Evolutionary conservation across 768 basidiomycete genomes (phyloP).

Genomic region (Termitomyces sp.): DNA sequence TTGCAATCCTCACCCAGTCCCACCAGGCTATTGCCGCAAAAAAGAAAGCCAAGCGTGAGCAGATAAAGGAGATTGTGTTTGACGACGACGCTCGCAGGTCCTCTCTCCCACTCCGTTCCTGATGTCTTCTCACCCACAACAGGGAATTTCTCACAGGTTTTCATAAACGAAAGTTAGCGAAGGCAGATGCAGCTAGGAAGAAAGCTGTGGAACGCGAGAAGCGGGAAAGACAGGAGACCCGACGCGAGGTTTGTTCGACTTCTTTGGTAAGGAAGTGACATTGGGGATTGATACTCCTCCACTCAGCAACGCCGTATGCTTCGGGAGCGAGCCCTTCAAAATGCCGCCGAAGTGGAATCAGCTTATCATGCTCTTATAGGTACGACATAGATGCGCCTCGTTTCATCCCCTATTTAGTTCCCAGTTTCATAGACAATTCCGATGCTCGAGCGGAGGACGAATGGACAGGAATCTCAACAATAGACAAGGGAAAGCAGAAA

Average conservation of each 20-base stretch:
- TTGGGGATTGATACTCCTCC: constrained; percentile 16
- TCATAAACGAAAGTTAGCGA: constrained; percentile 86
- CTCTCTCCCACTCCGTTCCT: constrained; percentile 11
- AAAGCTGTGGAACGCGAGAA: constrained; percentile 78
- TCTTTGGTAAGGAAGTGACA: constrained; percentile 12
- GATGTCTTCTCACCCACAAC: constrained; percentile 13
- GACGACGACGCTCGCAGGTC: constrained; percentile 84
- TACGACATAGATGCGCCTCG: constrained; percentile 23
- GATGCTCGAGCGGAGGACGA: constrained; percentile 44
- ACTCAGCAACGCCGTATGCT: constrained; percentile 74
- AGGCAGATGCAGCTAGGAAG: constrained; percentile 71
- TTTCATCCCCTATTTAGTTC: constrained; percentile 10
- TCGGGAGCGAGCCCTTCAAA: constrained; percentile 73
- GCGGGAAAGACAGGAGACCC: constrained; percentile 66
- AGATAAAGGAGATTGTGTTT: constrained; percentile 81
- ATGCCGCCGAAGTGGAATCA: constrained; percentile 73
- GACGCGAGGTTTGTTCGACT: constrained; percentile 64
- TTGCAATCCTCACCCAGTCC: constrained; percentile 59
- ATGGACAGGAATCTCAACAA: constrained; percentile 43
- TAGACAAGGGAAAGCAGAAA: constrained; percentile 36
- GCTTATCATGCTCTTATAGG: constrained; percentile 61
- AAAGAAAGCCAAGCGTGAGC: constrained; percentile 59
- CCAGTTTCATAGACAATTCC: constrained; percentile 15
- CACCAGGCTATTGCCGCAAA: constrained; percentile 66
- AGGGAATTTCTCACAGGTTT: constrained; percentile 94